phyloP scores from a whole-genome alignment of 2,329 filamentous ascomycete species.

The Scedosporium minutisporum region DNA sequence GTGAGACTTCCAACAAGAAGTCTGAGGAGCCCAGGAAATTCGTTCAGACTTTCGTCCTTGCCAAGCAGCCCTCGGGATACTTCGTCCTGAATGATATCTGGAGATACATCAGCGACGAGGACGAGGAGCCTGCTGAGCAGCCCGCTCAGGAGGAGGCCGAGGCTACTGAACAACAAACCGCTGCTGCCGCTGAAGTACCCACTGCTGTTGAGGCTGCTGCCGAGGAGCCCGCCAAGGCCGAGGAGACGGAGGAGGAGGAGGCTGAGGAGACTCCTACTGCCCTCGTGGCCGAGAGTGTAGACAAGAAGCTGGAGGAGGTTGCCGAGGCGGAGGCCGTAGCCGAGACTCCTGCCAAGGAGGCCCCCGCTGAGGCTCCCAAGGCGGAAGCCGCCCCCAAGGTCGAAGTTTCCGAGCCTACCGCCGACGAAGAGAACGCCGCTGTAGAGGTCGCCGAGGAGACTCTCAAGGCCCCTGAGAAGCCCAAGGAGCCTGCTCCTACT shows the following conservation, averaged over 20 bases:
- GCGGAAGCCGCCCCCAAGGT: constrained; percentile 24
- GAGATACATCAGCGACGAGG: constrained; percentile 79
- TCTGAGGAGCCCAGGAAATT: constrained; percentile 87
- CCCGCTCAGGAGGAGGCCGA: constrained; percentile 24
- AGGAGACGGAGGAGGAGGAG: constrained; percentile 18
- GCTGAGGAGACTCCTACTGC: constrained; percentile 17
- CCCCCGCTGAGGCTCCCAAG: constrained; percentile 21
- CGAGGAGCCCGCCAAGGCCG: constrained; percentile 25
- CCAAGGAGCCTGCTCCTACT: constrained; percentile 51
- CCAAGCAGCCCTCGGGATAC: constrained; percentile 91
- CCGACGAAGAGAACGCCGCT: constrained; percentile 40
- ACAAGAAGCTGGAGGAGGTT: constrained; percentile 67
- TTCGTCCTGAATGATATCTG: constrained; percentile 98
- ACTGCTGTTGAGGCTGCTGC: constrained; percentile 15
- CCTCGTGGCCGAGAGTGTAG: constrained; percentile 46
- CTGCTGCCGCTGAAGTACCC: constrained; percentile 36
- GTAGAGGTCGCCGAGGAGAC: constrained; percentile 47
- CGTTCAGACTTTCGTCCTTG: constrained; percentile 93
- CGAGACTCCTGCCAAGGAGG: constrained; percentile 18
- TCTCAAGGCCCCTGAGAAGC: constrained; percentile 51
- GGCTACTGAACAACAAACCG: constrained; percentile 14
- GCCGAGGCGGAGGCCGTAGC: constrained; percentile 25
- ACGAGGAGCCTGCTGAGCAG: constrained; percentile 48
- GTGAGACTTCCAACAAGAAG: constrained; percentile 96
- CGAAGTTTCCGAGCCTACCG: constrained; percentile 22